A percentile compares a stretch with the other conserved stretches of the same genome.
Conservation (phyloP, 129 eudicot genomes). For the Smallanthus sonchifolius region DNA sequence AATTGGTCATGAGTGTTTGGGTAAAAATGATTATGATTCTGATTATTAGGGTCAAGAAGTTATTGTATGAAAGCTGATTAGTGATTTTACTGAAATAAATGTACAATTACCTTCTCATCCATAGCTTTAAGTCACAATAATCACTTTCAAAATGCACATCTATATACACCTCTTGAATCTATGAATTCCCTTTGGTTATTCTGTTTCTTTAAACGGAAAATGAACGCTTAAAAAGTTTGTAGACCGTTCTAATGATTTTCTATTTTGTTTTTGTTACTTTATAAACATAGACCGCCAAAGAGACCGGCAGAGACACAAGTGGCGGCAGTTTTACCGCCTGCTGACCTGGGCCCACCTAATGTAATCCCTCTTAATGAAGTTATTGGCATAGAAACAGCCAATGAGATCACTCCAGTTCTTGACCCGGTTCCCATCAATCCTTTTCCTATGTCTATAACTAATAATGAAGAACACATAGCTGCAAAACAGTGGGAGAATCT, state of each 20-base stretch:
- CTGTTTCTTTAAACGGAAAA: background rate
- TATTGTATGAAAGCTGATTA: background rate
- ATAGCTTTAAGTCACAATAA: background rate
- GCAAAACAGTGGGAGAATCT: constrained; percentile 40
- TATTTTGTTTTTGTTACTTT: background rate
- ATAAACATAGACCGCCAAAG: constrained; percentile 23
- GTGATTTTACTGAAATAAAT: background rate
- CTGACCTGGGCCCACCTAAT: constrained; percentile 15
- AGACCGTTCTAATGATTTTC: constrained; percentile 1
- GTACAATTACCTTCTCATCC: background rate
- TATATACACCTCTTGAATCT: background rate
- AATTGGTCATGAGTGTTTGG: background rate
- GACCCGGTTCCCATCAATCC: constrained; percentile 10
- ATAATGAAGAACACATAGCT: constrained; percentile 21
- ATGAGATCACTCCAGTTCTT: constrained; percentile 11
- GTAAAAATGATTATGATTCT: background rate
- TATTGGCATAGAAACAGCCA: constrained; percentile 32
- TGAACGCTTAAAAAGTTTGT: background rate
- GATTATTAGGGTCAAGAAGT: background rate
- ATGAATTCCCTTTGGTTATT: background rate
- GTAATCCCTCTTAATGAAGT: constrained; percentile 16
- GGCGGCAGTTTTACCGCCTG: constrained; percentile 1
- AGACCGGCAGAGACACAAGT: constrained; percentile 26
- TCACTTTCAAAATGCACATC: background rate
- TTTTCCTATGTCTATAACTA: constrained; percentile 9